Conservation (phyloP, 139 green algal species). For the Eudorina sp. region DNA sequence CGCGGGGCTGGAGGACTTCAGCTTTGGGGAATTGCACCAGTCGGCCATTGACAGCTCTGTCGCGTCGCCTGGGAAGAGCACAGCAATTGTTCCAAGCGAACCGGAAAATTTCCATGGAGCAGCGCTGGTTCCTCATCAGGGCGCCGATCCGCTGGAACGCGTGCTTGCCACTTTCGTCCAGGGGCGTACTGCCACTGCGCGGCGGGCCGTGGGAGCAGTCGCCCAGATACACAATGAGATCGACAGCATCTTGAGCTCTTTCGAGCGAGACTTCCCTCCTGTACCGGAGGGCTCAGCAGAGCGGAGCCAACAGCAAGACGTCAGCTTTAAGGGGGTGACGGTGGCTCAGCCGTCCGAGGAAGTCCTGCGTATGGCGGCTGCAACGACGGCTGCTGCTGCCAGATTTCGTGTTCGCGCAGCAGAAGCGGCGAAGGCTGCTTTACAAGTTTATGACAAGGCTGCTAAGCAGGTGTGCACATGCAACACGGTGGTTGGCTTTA, state of each 20-base stretch:
- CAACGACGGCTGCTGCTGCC: constrained; percentile 16
- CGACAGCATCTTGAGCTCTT: constrained; percentile 14
- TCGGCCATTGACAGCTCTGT: not conserved
- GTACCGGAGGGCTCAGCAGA: not conserved
- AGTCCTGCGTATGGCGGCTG: constrained; percentile 32
- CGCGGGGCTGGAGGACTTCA: constrained; percentile 32
- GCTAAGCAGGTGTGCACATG: constrained; percentile 39
- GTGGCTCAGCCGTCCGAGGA: constrained; percentile 28
- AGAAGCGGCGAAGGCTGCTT: constrained; percentile 18
- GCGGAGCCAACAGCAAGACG: not conserved
- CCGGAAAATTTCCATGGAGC: not conserved
- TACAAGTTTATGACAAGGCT: constrained; percentile 40
- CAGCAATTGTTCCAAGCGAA: too few relatives aligned
- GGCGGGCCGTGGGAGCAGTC: constrained; percentile 8
- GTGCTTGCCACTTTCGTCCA: constrained; percentile 2
- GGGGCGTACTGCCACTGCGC: not conserved
- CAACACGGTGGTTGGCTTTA: not conserved
- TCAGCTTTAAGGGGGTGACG: not conserved
- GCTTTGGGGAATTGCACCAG: not conserved
- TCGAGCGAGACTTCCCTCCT: constrained; percentile 31
- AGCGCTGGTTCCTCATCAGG: not conserved
- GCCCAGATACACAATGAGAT: constrained; percentile 30
- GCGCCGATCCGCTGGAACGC: not conserved
- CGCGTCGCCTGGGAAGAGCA: not conserved
- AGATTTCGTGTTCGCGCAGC: constrained; percentile 25